phyloP scores from a whole-genome alignment of 805 yeast genomes.

The Teunomyces lycoperdinae region DNA sequence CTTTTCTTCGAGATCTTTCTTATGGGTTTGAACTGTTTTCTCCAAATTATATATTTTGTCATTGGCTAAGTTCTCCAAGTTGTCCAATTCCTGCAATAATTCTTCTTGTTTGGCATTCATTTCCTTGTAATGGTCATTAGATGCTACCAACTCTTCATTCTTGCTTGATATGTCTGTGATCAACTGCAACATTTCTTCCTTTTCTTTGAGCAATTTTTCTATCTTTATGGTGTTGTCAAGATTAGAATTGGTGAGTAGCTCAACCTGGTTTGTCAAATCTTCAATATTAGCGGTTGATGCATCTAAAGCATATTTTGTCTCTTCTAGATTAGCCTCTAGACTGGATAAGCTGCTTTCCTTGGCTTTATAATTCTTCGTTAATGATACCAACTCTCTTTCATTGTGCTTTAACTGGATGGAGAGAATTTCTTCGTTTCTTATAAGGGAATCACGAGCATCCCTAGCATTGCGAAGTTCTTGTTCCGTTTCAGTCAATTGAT shows the following conservation, averaged over 20 bases:
- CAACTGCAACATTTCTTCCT: conserved; percentile 12
- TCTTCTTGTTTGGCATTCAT: conserved; percentile 19
- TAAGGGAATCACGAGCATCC: conserved; percentile 4
- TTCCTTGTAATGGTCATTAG: conserved; percentile 14
- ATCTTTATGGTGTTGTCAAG: conserved; percentile 12
- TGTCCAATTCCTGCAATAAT: conserved; percentile 22
- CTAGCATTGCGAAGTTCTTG: conserved; percentile 5
- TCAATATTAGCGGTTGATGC: not conserved
- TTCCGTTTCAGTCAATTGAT: conserved; percentile 5
- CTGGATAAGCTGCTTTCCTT: conserved; percentile 8
- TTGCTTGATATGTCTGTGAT: conserved; percentile 4
- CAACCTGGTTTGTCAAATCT: conserved; percentile 4
- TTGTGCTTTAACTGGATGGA: conserved; percentile 24
- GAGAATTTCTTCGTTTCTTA: conserved; percentile 10
- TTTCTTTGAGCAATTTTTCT: conserved; percentile 16
- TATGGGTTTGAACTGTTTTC: conserved; percentile 8
- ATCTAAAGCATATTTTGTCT: not conserved
- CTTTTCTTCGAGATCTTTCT: conserved; percentile 9
- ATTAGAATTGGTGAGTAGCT: conserved; percentile 10
- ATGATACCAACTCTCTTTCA: conserved; percentile 25
- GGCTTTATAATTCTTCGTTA: conserved; percentile 20
- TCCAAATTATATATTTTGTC: conserved; percentile 19
- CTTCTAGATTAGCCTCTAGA: conserved; percentile 7
- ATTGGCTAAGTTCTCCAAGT: conserved; percentile 20
- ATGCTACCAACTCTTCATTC: conserved; percentile 8